phyloP scores from a whole-genome alignment of 768 basidiomycete genomes.

The Suillus subalutaceus region DNA sequence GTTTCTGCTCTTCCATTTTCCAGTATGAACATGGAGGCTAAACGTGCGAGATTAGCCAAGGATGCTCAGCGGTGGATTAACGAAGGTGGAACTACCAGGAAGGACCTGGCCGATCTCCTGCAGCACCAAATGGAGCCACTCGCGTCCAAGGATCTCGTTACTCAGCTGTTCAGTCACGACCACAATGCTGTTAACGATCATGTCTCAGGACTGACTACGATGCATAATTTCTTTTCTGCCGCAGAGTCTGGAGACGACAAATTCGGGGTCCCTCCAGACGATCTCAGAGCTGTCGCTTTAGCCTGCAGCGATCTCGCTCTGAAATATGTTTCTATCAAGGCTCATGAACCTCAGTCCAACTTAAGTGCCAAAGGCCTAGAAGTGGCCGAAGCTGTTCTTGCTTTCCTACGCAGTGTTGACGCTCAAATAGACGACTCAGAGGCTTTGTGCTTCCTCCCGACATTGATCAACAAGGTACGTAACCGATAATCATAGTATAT shows the following conservation, averaged over 20 bases:
- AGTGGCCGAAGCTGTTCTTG: slow-evolving; percentile 75
- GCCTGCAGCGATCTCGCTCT: slow-evolving; percentile 90
- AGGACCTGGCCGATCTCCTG: slow-evolving; percentile 84
- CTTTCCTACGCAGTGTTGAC: slow-evolving; percentile 70
- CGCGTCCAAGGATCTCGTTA: slow-evolving; percentile 72
- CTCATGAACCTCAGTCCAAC: slow-evolving; percentile 90
- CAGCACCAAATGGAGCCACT: slow-evolving; percentile 92
- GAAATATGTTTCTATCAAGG: slow-evolving; percentile 91
- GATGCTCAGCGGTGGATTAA: slow-evolving; percentile 85
- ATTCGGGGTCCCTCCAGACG: slow-evolving; percentile 45
- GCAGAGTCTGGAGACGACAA: slow-evolving; percentile 60
- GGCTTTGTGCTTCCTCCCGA: slow-evolving; percentile 85
- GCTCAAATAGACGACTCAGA: slow-evolving; percentile 87
- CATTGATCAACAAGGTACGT: slow-evolving; percentile 84
- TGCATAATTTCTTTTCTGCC: slow-evolving; percentile 75
- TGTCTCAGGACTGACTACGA: slow-evolving; percentile 69
- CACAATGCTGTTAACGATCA: slow-evolving; percentile 95
- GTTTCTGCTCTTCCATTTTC: slow-evolving; percentile 38
- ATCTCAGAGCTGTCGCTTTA: slow-evolving; percentile 65
- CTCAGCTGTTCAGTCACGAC: slow-evolving; percentile 90
- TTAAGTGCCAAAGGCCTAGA: slow-evolving; percentile 88
- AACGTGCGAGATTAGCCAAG: slow-evolving; percentile 67
- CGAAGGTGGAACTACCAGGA: slow-evolving; percentile 79
- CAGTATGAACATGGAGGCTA: slow-evolving; percentile 43
- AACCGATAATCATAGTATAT: background rate